Evolutionary conservation across 495 filamentous ascomycete genomes (phyloP).

Genomic region (Aspergillus bertholletiae): DNA sequence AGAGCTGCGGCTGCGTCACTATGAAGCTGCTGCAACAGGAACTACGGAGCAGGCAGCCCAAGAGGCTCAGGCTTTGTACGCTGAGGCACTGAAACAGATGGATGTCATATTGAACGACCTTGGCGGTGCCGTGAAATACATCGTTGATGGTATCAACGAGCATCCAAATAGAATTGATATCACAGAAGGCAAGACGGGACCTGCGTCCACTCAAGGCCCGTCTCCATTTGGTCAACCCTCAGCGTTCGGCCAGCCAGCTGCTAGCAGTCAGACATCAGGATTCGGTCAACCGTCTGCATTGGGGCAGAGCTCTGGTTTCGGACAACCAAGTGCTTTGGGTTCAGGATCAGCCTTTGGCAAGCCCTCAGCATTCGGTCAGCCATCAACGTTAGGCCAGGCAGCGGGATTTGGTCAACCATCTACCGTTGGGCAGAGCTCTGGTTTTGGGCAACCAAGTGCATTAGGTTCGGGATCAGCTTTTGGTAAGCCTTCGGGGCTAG

Average conservation of each 20-base stretch:
- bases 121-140: slow-evolving; percentile 68
- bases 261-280: slow-evolving; percentile 29
- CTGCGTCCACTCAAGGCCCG: slow-evolving; percentile 12
- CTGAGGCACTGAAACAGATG: slow-evolving; percentile 64
- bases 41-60: slow-evolving; percentile 63
- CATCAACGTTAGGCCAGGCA: slow-evolving; percentile 31
- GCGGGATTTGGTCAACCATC: slow-evolving; percentile 34
- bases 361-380: slow-evolving; percentile 24
- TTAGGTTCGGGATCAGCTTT: slow-evolving; percentile 32
- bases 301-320: slow-evolving; percentile 25
- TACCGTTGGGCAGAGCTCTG: slow-evolving; percentile 15
- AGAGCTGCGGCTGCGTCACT: slow-evolving; percentile 70
- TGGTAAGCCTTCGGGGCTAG: slow-evolving; percentile 27
- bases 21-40: slow-evolving; percentile 53
- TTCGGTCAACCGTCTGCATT: slow-evolving; percentile 32
- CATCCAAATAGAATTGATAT: slow-evolving; percentile 83
- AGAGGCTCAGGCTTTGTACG: slow-evolving; percentile 57
- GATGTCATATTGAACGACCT: slow-evolving; percentile 61
- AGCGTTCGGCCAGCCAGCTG: slow-evolving; percentile 25
- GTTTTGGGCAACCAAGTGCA: slow-evolving; percentile 33
- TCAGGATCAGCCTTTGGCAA: slow-evolving; percentile 25
- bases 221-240: slow-evolving; percentile 29
- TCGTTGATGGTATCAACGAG: slow-evolving; percentile 62
- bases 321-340: slow-evolving; percentile 33
- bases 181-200: slow-evolving; percentile 42